Conservation (phyloP, 257 asterid genomes). For the Asclepias syriaca region DNA sequence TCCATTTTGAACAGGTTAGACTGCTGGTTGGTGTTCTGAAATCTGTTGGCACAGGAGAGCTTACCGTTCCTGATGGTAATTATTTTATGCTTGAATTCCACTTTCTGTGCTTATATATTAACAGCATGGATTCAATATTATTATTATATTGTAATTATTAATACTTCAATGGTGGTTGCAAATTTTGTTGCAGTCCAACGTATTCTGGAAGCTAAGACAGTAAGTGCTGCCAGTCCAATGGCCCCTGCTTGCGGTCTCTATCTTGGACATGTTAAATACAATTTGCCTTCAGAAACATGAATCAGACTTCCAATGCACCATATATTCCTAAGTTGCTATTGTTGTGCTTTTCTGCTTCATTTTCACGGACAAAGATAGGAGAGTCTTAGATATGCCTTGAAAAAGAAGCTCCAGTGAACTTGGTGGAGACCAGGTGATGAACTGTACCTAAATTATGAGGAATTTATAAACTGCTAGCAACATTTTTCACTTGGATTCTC, state of each 20-base stretch:
- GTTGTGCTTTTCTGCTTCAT: too few relatives aligned
- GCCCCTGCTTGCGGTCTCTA: conserved; percentile 95
- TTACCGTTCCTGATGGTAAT: conserved; percentile 71
- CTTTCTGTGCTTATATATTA: not conserved
- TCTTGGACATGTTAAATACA: conserved; percentile 82
- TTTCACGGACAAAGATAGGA: not conserved
- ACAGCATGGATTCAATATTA: not conserved
- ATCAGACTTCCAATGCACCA: not conserved
- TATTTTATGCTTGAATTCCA: not conserved
- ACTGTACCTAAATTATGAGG: not conserved
- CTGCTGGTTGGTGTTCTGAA: conserved; percentile 86
- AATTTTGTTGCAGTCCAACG: conserved; percentile 51
- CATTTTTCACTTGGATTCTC: too few relatives aligned
- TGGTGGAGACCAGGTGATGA: not conserved
- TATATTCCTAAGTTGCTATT: too few relatives aligned
- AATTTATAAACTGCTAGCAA: too few relatives aligned
- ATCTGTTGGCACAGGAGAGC: conserved; percentile 67
- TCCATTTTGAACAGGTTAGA: conserved; percentile 59
- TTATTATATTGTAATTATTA: too few relatives aligned
- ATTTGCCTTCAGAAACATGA: conserved; percentile 44
- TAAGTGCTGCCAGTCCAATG: conserved; percentile 79
- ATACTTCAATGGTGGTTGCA: not conserved
- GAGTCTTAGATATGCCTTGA: not conserved
- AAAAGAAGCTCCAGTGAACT: not conserved
- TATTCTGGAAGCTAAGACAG: conserved; percentile 68